phyloP scores from a whole-genome alignment of 2,329 filamentous ascomycete genomes.

The Fusarium sp. region DNA sequence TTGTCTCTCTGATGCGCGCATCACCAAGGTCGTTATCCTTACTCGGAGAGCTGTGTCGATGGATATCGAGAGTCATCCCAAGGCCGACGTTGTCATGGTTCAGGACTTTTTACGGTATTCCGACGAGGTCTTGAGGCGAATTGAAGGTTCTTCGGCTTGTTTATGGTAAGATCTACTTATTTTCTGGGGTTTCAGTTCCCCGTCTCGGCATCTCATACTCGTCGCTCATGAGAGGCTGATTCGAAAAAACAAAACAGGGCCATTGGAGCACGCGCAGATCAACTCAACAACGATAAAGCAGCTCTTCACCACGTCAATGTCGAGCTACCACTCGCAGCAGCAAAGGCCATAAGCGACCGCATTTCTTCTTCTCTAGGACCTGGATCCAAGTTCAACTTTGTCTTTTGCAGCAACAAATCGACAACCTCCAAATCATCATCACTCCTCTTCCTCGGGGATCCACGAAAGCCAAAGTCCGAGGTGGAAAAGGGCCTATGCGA shows the following conservation, averaged over 20 bases:
- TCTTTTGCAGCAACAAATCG: slow-evolving; percentile 60
- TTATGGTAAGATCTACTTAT: slow-evolving; percentile 69
- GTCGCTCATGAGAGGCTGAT: slow-evolving; percentile 8
- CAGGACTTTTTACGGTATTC: slow-evolving; percentile 69
- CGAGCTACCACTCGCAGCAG: slow-evolving; percentile 73
- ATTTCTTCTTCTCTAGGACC: slow-evolving; percentile 52
- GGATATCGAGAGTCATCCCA: slow-evolving; percentile 61
- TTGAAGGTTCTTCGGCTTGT: slow-evolving; percentile 71
- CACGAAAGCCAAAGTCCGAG: slow-evolving; percentile 57
- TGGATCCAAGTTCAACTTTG: slow-evolving; percentile 58
- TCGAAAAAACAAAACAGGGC: slow-evolving; percentile 51
- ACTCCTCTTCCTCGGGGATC: slow-evolving; percentile 57
- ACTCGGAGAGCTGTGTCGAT: slow-evolving; percentile 63
- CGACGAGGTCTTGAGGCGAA: slow-evolving; percentile 52
- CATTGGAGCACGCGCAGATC: slow-evolving; percentile 61
- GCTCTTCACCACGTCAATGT: slow-evolving; percentile 67
- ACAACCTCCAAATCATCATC: slow-evolving; percentile 54
- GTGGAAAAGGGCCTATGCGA: slow-evolving; percentile 59
- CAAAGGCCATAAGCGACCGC: slow-evolving; percentile 63
- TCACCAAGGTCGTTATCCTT: slow-evolving; percentile 67
- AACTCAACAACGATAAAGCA: slow-evolving; percentile 64
- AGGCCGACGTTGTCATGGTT: slow-evolving; percentile 65
- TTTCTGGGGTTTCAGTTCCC: background rate
- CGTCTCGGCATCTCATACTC: slow-evolving; percentile 2
- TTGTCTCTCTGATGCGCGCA: slow-evolving; percentile 64